phyloP scores from a whole-genome alignment of 2,329 filamentous ascomycete species.

The Trichoderma hamatum region DNA sequence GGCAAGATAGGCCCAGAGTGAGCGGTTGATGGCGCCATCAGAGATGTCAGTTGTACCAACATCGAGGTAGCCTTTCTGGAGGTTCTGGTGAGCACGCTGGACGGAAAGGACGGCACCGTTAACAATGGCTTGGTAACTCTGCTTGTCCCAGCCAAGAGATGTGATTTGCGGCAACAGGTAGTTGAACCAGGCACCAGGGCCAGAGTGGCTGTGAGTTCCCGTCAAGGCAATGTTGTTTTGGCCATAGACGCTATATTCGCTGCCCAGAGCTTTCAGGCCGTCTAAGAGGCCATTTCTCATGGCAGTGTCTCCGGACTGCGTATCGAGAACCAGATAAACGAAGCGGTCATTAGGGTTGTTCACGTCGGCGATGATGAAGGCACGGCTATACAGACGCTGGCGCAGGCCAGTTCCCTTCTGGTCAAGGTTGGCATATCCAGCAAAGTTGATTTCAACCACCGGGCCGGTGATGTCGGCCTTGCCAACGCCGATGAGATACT shows the following conservation, averaged over 20 bases:
- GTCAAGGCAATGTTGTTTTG: constrained; percentile 85
- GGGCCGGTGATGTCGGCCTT: constrained; percentile 68
- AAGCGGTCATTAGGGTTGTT: constrained; percentile 70
- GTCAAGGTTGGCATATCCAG: constrained; percentile 85
- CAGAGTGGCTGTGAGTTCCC: constrained; percentile 90
- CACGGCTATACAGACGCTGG: constrained; percentile 84
- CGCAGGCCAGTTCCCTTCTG: constrained; percentile 83
- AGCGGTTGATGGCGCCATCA: constrained; percentile 86
- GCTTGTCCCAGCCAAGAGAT: constrained; percentile 79
- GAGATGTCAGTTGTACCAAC: constrained; percentile 69
- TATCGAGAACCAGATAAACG: constrained; percentile 86
- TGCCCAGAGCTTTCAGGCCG: constrained; percentile 68
- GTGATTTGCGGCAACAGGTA: constrained; percentile 92
- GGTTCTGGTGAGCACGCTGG: constrained; percentile 67
- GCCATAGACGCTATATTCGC: constrained; percentile 73
- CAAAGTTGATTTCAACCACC: constrained; percentile 87
- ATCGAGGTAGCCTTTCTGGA: constrained; percentile 67
- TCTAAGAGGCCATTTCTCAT: constrained; percentile 85
- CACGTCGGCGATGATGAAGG: constrained; percentile 80
- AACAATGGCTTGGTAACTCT: constrained; percentile 88
- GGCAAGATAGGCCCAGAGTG: constrained; percentile 81
- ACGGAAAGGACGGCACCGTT: constrained; percentile 84
- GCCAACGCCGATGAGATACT: constrained; percentile 58
- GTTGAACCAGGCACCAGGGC: constrained; percentile 91
- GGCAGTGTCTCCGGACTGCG: constrained; percentile 85